Base-by-base conservation (phyloP, 176 grass and related monocot species). In the Ananas comosus region DNA sequence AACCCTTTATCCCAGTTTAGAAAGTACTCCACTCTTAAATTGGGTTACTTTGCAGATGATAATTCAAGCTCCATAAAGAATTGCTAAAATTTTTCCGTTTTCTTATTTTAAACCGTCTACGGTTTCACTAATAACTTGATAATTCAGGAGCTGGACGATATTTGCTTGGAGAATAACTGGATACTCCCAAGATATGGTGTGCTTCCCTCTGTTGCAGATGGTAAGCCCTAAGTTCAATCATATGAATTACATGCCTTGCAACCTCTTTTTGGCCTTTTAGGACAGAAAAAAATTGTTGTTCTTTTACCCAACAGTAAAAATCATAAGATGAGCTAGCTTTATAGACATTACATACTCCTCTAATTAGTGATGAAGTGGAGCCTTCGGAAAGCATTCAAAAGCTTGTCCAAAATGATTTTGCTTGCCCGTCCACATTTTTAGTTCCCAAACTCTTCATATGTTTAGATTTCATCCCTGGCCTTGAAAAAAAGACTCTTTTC, bases 171-270 rank as follows among this genome's bases (percentile, higher is more conserved):
- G 18, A 78, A 66, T 17, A 59, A 81, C 16, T 88, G 82, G 82
- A 69, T 76, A 52, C 74, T 79, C 65, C 86, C 86, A 64, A 81
- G 79, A 88, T 81, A 88, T 56, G 59, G 13, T 48, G 51, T 85
- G 24, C 9, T 85, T 33, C 82, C 82, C 72, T 88, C 75, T 63
- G 51, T 61, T 12, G 28, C 24, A 11, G 42, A 72, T 72, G 82
- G 82, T 88, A 85, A 10, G 64, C 61, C 10, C 0, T 5, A 74
- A 74, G 48, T 64, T 73, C 16, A 49, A 18, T 77, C 19, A 28
- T 28, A 69, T 42, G 57, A 24, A 57, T 56, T 29, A 23, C 49
- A 56, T 76, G 50, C 70, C 12, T 2, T 50, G 14, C 33, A 42
- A 42, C 33, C 33, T 6, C 6, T 42, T 42, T 42, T 42, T 7